Evolutionary conservation across 306 rosid genomes (phyloP).

Genomic region (Pachyrhizus erosus): DNA sequence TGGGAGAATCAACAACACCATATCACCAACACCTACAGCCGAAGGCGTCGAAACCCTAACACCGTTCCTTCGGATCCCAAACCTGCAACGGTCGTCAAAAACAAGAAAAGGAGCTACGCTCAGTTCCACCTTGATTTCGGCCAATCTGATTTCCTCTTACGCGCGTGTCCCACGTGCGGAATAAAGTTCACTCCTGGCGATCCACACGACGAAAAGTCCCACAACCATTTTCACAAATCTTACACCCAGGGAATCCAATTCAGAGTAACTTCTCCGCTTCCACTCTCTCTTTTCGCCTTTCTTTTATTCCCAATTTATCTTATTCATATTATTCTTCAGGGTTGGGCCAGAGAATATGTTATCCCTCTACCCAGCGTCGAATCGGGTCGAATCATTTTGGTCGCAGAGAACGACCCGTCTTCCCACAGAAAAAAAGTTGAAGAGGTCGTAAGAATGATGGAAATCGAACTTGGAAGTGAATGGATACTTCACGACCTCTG

Average conservation of each 20-base stretch:
- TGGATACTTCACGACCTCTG: constrained; percentile 72
- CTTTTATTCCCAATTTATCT: neutral
- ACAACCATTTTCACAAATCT: constrained; percentile 69
- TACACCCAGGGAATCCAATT: constrained; percentile 71
- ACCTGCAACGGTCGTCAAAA: constrained; percentile 50
- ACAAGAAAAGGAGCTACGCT: constrained; percentile 87
- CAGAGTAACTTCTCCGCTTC: constrained; percentile 47
- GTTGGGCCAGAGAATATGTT: constrained; percentile 71
- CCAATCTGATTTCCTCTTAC: constrained; percentile 75
- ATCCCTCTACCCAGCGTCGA: constrained; percentile 36
- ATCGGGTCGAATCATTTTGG: constrained; percentile 60
- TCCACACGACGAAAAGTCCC: constrained; percentile 69
- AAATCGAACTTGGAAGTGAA: constrained; percentile 72
- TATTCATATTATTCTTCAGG: constrained; percentile 50
- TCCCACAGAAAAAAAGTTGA: constrained; percentile 73
- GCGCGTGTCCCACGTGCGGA: constrained; percentile 66
- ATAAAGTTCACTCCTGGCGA: constrained; percentile 73
- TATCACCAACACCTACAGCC: constrained; percentile 54
- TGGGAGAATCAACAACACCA: constrained; percentile 70
- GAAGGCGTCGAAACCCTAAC: constrained; percentile 46
- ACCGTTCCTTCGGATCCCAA: neutral
- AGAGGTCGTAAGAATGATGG: constrained; percentile 80
- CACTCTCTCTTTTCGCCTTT: neutral
- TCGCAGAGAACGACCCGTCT: constrained; percentile 59
- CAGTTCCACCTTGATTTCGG: constrained; percentile 83